Conservation (phyloP, 306 rosid genomes). For the Vigna mungo region DNA sequence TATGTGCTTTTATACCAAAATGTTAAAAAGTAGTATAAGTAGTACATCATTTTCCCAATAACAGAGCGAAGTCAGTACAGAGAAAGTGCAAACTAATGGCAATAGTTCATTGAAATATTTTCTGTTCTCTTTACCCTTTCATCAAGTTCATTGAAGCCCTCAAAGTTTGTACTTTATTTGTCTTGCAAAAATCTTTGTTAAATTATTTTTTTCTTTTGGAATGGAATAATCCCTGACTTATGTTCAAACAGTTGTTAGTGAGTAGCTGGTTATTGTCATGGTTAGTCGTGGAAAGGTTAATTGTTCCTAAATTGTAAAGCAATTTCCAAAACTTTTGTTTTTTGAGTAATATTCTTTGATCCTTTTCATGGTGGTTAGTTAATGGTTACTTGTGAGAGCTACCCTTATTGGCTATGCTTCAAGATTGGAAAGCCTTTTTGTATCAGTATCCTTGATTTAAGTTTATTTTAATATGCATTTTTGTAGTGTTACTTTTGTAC, state of each 20-base stretch:
- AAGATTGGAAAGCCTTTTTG: slow-evolving; percentile 9
- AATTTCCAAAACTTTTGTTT: background rate
- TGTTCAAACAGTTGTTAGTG: background rate
- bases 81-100: slow-evolving; percentile 22
- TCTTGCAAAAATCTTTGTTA: background rate
- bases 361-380: background rate
- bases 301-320: background rate
- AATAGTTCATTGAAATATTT: slow-evolving; percentile 18
- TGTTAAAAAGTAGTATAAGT: slow-evolving; percentile 2
- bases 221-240: slow-evolving; percentile 2
- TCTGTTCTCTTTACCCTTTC: slow-evolving; percentile 12
- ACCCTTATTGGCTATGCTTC: background rate
- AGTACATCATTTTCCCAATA: slow-evolving; percentile 3
- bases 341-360: background rate
- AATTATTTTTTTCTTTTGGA: background rate
- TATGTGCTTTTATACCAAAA: background rate
- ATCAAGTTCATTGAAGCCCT: slow-evolving; percentile 16
- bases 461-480: slow-evolving; percentile 6
- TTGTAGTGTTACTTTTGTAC: background rate
- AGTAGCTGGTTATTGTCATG: slow-evolving; percentile 6
- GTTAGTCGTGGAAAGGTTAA: slow-evolving; percentile 18
- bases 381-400: slow-evolving; percentile 14
- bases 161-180: background rate
- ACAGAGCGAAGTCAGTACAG: background rate
- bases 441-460: slow-evolving; percentile 21